Evolutionary conservation across 2,329 filamentous ascomycete genomes (phyloP), one percentile per base, ranked within the genome.

Genomic region (Arthrobotrys iridis): DNA sequence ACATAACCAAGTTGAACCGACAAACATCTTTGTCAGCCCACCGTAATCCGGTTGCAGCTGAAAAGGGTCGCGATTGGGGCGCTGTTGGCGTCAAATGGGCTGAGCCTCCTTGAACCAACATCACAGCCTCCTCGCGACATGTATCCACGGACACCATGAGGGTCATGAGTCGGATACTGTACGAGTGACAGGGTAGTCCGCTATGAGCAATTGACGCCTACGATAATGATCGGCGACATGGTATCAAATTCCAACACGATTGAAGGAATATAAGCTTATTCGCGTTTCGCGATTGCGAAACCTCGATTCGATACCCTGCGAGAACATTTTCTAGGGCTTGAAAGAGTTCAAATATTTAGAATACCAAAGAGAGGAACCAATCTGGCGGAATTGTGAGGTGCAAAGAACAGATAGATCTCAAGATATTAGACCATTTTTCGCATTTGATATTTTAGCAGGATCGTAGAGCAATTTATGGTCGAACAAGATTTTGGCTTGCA

Each of bases 41-140:
- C 20, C 2, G 26, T 46, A 55, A 37, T 13, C 50, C 30, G 24
- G 50, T 18, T 55, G 55, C n/a, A n/a, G n/a, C n/a, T n/a, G n/a
- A n/a, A 59, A 59, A 55, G 35, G 22, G 22, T 59, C 26, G 26
- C 35, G 48, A 58, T 59, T 68, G 64, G 52, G 64, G 64, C 64
- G 64, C 64, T 68, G 60, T 41, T 24, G 62, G 18, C 18, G 50
- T n/a, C n/a, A n/a, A n/a, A 35, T 4, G 28, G 33, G 33, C 64
- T 68, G 52, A 59, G 64, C 64, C 64, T 68, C 64, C 60, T 58
- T 67, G 18, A 50, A 30, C 41, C 13, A 24, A 26, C 33, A 64
- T 13, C 37, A 45, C 40, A 46, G 41, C 58, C 40, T 48, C 40
- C 35, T 24, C 15, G 20, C 18, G n/a, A n/a, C n/a, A n/a, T n/a